Conservation (phyloP, 495 filamentous ascomycete species). For the Hypomontagnella submonticulosa region DNA sequence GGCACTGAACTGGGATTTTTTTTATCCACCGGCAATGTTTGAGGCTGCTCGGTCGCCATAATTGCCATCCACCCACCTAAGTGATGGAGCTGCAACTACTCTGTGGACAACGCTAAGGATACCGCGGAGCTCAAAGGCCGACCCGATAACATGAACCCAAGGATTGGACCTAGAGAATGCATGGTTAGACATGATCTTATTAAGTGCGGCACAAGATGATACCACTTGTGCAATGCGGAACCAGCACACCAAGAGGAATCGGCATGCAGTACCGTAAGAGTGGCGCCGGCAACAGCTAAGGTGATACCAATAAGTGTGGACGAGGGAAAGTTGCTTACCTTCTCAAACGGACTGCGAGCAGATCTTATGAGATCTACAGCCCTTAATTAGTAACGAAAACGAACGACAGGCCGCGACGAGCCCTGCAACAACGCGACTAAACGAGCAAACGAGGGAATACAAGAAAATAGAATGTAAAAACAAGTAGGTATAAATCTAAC, state of each 20-base stretch:
- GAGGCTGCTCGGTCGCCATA: conserved; percentile 47
- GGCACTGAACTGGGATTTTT: conserved; percentile 24
- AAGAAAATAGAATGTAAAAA: not conserved
- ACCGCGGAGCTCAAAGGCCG: not conserved
- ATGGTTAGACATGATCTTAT: conserved; percentile 10
- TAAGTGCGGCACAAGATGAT: not conserved
- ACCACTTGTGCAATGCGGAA: not conserved
- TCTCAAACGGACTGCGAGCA: conserved; percentile 2
- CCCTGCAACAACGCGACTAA: no score
- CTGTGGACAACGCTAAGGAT: not conserved
- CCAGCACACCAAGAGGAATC: not conserved
- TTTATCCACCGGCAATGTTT: conserved; percentile 31
- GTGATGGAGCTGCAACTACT: conserved; percentile 3
- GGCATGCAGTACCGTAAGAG: not conserved
- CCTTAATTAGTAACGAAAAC: conserved; percentile 15
- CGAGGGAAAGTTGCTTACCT: conserved; percentile 7
- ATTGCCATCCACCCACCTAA: conserved; percentile 39
- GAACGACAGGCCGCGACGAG: not conserved
- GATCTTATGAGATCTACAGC: not conserved
- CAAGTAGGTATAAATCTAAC: not conserved
- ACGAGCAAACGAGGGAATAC: no score
- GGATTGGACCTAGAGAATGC: not conserved
- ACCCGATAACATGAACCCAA: not conserved
- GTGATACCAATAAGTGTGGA: conserved; percentile 1
- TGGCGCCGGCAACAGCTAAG: not conserved